Conservation (phyloP, 305 asterid species). For the Coffea humblotiana region DNA sequence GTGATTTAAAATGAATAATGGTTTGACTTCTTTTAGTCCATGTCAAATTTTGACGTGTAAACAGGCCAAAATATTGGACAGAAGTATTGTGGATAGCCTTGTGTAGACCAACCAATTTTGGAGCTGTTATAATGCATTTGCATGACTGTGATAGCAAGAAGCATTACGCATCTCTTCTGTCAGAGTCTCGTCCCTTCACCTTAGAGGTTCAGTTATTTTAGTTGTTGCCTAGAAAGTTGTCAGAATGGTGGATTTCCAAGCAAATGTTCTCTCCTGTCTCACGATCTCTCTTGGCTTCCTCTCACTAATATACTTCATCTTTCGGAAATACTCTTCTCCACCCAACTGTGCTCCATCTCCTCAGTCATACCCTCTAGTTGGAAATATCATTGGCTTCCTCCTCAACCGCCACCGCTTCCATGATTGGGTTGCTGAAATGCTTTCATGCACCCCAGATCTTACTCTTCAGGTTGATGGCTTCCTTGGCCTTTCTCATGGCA, state of each 20-base stretch:
- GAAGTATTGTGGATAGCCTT: background rate
- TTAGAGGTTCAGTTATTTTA: background rate
- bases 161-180: background rate
- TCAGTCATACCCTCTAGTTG: constrained; percentile 41
- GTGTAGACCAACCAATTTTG: background rate
- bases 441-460: constrained; percentile 35
- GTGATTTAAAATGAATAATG: no score
- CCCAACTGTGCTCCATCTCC: constrained; percentile 28
- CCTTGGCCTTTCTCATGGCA: constrained; percentile 36
- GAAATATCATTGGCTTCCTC: constrained; percentile 40
- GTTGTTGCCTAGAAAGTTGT: background rate
- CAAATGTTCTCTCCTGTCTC: background rate
- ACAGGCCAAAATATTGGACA: background rate
- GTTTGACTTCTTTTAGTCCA: background rate
- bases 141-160: background rate
- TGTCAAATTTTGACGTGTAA: background rate
- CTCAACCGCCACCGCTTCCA: constrained; percentile 40
- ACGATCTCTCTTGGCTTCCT: constrained; percentile 12
- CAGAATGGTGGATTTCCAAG: constrained; percentile 18
- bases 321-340: background rate
- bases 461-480: constrained; percentile 44
- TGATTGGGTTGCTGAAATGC: constrained; percentile 41
- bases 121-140: background rate
- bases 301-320: constrained; percentile 13
- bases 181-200: background rate